These are phyloP conservation scores for Chlamydomonas sp. DNA, from an alignment of 139 green algal genomes.

Conservation along the genomic window DNA sequence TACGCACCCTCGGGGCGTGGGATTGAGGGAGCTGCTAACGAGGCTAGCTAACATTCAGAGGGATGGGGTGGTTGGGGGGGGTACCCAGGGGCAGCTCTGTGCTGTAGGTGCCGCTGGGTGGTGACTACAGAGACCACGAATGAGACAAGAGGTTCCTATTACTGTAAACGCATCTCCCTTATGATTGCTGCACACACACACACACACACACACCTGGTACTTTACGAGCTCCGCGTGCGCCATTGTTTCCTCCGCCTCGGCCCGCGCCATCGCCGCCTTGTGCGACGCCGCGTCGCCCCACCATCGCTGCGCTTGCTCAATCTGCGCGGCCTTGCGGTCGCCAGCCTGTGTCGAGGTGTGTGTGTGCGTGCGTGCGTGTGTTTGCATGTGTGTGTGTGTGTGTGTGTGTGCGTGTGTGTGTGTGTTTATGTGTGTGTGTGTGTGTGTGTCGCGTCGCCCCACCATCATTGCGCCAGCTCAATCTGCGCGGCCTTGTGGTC, in stretches of 20 bases:
- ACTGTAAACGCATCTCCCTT: no score
- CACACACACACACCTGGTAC: conserved; percentile 14
- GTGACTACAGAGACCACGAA: no score
- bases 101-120: no score
- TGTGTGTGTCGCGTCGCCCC: conserved; percentile 54
- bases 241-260: conserved; percentile 29
- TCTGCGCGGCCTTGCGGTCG: conserved; percentile 44
- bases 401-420: not conserved
- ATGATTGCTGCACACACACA: no score
- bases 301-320: conserved; percentile 55
- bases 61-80: no score
- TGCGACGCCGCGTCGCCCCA: conserved; percentile 52
- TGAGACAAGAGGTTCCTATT: no score
- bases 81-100: no score
- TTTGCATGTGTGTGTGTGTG: not conserved
- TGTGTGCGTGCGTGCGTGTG: not conserved
- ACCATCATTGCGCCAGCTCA: conserved; percentile 56
- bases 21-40: no score
- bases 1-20: no score
- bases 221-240: conserved; percentile 38
- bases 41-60: no score
- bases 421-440: no score
- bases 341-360: conserved; percentile 39
- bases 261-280: conserved; percentile 30
- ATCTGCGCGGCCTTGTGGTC: conserved; percentile 47